phyloP scores from a whole-genome alignment of 352 stramenopile species.

The Globisporangium viniferum region DNA sequence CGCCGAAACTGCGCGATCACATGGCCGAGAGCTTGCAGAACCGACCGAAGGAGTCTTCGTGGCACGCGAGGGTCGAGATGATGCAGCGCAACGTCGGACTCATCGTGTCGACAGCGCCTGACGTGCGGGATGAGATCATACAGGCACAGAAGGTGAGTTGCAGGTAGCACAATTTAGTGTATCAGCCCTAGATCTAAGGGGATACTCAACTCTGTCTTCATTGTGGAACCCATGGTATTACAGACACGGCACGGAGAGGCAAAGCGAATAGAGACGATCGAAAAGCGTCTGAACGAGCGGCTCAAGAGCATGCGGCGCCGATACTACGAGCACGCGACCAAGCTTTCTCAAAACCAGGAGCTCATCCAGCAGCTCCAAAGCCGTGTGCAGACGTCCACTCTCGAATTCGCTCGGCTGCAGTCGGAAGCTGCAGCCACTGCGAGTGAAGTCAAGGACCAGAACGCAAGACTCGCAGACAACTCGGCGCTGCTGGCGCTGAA shows the following conservation, averaged over 20 bases:
- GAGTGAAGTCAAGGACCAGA: constrained; percentile 20
- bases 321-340: constrained; percentile 26
- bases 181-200: neutral
- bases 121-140: constrained; percentile 19
- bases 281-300: constrained; percentile 37
- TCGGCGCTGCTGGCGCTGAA: constrained; percentile 38
- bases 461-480: constrained; percentile 34
- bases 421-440: constrained; percentile 8
- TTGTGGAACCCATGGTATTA: neutral
- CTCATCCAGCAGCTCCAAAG: constrained; percentile 20
- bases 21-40: constrained; percentile 22
- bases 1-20: constrained; percentile 31
- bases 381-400: constrained; percentile 13
- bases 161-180: neutral
- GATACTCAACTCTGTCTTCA: neutral
- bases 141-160: constrained; percentile 23
- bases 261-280: constrained; percentile 26
- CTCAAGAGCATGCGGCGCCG: constrained; percentile 23
- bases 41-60: constrained; percentile 22
- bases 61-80: constrained; percentile 28
- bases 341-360: constrained; percentile 14
- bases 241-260: constrained; percentile 19
- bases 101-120: constrained; percentile 17
- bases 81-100: constrained; percentile 21
- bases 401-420: constrained; percentile 26